Conservation (phyloP, 2,329 filamentous ascomycete genomes). For the Chrysoporthe cubensis region DNA sequence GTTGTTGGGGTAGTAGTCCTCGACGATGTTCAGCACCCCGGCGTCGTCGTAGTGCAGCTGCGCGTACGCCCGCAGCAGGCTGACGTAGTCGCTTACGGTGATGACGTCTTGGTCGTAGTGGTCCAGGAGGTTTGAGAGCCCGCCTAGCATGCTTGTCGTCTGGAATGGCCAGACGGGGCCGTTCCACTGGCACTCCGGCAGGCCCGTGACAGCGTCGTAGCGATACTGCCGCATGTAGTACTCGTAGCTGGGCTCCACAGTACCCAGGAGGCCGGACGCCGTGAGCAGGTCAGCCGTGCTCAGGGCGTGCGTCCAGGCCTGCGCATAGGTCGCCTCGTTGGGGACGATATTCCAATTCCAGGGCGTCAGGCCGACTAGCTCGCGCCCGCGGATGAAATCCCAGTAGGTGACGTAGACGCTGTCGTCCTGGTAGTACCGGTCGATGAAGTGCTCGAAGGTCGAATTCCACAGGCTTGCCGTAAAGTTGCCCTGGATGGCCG, state of each 20-base stretch:
- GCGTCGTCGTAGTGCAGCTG: conserved; percentile 44
- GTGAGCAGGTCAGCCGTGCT: conserved; percentile 34
- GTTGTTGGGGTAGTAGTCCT: conserved; percentile 49
- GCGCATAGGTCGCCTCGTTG: conserved; percentile 41
- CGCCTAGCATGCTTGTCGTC: conserved; percentile 45
- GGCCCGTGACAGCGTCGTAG: conserved; percentile 38
- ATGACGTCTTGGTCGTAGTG: conserved; percentile 41
- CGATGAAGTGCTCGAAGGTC: conserved; percentile 48
- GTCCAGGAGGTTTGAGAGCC: conserved; percentile 47
- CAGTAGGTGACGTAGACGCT: conserved; percentile 42
- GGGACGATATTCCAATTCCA: conserved; percentile 48
- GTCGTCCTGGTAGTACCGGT: conserved; percentile 45
- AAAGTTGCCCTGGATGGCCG: conserved; percentile 41
- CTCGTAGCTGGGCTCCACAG: conserved; percentile 47
- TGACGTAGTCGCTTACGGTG: conserved; percentile 40
- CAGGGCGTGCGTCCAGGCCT: conserved; percentile 43
- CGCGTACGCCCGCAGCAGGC: conserved; percentile 43
- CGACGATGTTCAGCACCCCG: conserved; percentile 43
- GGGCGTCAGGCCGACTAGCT: conserved; percentile 47
- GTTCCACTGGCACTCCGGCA: conserved; percentile 50
- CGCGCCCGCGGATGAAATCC: conserved; percentile 46
- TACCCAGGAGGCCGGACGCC: conserved; percentile 41
- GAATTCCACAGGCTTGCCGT: conserved; percentile 48
- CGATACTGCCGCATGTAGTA: conserved; percentile 50
- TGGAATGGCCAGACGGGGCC: conserved; percentile 50